These are phyloP conservation scores for Xanthoconium separans DNA, from an alignment of 1,284 basidiomycete species.

Conservation along the genomic window DNA sequence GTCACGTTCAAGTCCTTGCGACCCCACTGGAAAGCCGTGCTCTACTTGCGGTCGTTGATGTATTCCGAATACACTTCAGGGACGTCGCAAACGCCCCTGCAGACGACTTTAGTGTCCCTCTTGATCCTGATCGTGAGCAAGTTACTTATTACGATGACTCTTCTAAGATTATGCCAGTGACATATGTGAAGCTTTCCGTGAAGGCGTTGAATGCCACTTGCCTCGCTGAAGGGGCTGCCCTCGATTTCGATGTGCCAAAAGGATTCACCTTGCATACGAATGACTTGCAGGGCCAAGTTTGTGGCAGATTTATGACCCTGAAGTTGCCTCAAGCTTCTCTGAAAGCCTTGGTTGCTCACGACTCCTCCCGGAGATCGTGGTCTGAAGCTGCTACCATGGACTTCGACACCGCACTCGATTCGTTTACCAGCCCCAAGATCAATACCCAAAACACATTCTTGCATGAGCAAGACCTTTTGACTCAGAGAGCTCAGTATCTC, in stretches of 20 bases:
- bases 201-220: conserved; percentile 56
- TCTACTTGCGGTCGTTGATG: conserved; percentile 52
- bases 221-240: conserved; percentile 49
- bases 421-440: conserved; percentile 64
- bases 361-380: conserved; percentile 52
- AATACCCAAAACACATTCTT: conserved; percentile 70
- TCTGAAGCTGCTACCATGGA: conserved; percentile 60
- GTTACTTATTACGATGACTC: background rate
- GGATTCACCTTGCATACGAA: conserved; percentile 72
- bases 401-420: conserved; percentile 62
- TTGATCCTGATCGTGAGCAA: conserved; percentile 73
- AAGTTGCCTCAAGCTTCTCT: conserved; percentile 48
- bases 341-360: conserved; percentile 47
- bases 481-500: conserved; percentile 62
- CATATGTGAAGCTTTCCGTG: conserved; percentile 63
- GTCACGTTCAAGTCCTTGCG: conserved; percentile 57
- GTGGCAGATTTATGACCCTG: conserved; percentile 59
- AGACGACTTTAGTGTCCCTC: conserved; percentile 56
- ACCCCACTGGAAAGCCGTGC: conserved; percentile 56
- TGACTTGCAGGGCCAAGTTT: conserved; percentile 66
- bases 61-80: conserved; percentile 68
- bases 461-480: conserved; percentile 66
- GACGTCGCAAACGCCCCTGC: conserved; percentile 84
- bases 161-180: conserved; percentile 11
- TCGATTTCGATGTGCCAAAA: conserved; percentile 55